phyloP scores from a whole-genome alignment of 441 rosid genomes.

The Gossypium davidsonii region DNA sequence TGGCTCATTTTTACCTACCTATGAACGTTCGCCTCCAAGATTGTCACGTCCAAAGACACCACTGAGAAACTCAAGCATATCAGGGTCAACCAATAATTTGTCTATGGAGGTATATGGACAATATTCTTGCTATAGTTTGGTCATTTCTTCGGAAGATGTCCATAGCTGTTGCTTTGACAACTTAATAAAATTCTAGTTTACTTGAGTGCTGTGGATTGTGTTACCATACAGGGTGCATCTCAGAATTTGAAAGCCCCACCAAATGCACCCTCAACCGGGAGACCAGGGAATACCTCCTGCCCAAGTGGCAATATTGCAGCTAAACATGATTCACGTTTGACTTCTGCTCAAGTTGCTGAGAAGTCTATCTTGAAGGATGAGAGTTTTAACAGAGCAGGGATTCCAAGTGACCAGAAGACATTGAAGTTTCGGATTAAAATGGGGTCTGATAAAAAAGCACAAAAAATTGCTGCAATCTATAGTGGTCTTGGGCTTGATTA shows the following conservation, averaged over 20 bases:
- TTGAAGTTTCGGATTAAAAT: constrained; percentile 35
- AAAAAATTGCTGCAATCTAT: constrained; percentile 28
- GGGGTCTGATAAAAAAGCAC: constrained; percentile 21
- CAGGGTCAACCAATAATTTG: constrained; percentile 33
- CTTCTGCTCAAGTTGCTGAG: constrained; percentile 24
- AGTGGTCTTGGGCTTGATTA: constrained; percentile 34
- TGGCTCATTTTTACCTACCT: constrained; percentile 51
- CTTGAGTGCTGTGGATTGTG: constrained; percentile 27
- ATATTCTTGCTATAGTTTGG: constrained; percentile 8
- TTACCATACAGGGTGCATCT: constrained; percentile 33
- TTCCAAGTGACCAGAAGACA: constrained; percentile 22
- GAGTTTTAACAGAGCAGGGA: constrained; percentile 21
- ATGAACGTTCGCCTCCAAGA: constrained; percentile 26
- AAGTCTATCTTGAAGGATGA: constrained; percentile 21
- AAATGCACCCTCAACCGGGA: constrained; percentile 15
- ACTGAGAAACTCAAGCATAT: constrained; percentile 16
- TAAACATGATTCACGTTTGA: constrained; percentile 21
- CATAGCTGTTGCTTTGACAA: constrained; percentile 2
- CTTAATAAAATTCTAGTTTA: constrained; percentile 19
- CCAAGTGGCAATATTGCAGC: constrained; percentile 26
- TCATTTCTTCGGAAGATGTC: constrained; percentile 15
- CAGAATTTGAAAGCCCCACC: constrained; percentile 31
- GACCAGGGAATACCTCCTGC: constrained; percentile 20
- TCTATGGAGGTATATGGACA: constrained; percentile 31
- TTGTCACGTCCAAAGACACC: constrained; percentile 27